Base-by-base conservation (phyloP, 768 basidiomycete species). In the Hygrocybe punicea region DNA sequence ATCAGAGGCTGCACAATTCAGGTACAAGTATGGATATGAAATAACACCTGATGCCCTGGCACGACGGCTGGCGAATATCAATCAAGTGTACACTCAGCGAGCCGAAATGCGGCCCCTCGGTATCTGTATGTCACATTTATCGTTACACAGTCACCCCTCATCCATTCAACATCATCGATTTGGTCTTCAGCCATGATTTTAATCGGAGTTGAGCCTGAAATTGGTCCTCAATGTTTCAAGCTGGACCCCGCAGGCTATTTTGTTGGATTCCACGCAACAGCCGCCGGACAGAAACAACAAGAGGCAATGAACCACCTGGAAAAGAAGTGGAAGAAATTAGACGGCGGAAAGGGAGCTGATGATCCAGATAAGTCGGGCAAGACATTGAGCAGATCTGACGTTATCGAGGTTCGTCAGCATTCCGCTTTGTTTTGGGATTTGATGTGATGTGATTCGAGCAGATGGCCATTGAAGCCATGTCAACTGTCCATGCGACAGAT, bases 211-310 rank as follows among this genome's bases (percentile, higher is more conserved):
- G 97, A 98, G 72, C 80, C 87, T 8, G 91, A 95, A 69, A 80
- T 82, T 53, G 96, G 96, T 4, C 96, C 97, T n/a, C 96, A 98
- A 70, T 83, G 89, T 65, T 98, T 98, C 82, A 98, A 97, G 75
- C 86, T 98, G 52, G 97, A 99, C 69, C 97, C 97, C 10, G 97
- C 97, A 2, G 97, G 97, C 4, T 98, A 97, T 75, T 99, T 95
- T 69, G 92, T 97, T 45, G 97, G 97, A 0, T 98, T 95, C 78
- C 95, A 98, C 64, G 97, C 97, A 8, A 96, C 96, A 2, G 86
- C 96, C 0, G 89, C 95, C 2, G 97, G 97, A 0, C 89, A 91
- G 71, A 98, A 99, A 66, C 97, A 98, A 66, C 96, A 97, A 67
- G 97, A 99, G 69, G 94, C 93, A 1, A 97, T 95, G 86, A 98